Evolutionary conservation across 1,284 basidiomycete species (phyloP).

Genomic region (Ustilago lituana): DNA sequence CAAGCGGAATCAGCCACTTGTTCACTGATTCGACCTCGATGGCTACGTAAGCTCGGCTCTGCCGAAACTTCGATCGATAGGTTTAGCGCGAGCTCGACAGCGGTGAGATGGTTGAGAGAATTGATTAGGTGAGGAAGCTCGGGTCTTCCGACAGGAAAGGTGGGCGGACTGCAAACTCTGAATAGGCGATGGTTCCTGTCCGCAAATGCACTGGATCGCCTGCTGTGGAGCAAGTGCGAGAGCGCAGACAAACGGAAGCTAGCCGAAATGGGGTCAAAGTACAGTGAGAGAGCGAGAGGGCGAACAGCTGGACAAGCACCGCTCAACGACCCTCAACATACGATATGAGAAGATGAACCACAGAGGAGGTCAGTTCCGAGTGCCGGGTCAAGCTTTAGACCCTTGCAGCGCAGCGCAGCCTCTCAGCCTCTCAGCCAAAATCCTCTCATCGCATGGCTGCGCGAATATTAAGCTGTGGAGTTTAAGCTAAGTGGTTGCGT

Average conservation of each 20-base stretch:
- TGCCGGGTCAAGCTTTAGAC: constrained; percentile 1
- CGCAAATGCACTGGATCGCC: background rate
- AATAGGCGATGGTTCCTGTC: background rate
- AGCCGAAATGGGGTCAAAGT: background rate
- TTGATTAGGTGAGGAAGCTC: background rate
- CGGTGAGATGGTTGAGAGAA: too few species aligned
- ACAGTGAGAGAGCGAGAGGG: background rate
- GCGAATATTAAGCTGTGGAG: too few species aligned
- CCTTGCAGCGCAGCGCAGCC: too few species aligned
- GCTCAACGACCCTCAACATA: too few species aligned
- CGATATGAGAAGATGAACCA: constrained; percentile 6
- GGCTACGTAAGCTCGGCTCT: background rate
- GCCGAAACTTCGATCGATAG: background rate
- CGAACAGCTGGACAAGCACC: too few species aligned
- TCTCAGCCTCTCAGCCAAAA: too few species aligned
- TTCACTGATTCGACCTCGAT: background rate
- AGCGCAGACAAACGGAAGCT: too few species aligned
- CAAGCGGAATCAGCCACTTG: constrained; percentile 9
- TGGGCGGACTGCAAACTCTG: background rate
- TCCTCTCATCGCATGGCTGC: background rate
- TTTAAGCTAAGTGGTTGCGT: too few species aligned
- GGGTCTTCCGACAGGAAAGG: constrained; percentile 1
- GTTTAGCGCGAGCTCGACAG: background rate
- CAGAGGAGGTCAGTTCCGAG: constrained; percentile 1
- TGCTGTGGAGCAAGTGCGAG: background rate